Percentiles rank a stretch among this genome's conserved stretches.
Conservation (phyloP, 1,284 basidiomycete species). For the Naganishia sp. region DNA sequence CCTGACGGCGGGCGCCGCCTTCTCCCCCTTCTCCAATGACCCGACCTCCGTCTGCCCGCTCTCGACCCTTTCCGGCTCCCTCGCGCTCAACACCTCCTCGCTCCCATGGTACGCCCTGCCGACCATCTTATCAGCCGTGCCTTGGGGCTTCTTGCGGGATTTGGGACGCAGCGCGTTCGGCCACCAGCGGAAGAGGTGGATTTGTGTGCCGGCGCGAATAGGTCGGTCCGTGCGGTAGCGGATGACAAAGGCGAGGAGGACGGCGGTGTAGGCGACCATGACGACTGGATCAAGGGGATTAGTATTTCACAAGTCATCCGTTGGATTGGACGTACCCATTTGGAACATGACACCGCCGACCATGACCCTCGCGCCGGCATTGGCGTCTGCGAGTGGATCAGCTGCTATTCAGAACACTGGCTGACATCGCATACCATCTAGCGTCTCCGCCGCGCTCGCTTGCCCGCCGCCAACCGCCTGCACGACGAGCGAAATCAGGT, state of each 20-base stretch:
- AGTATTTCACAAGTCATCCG: neutral
- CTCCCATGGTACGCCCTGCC: conserved; percentile 1
- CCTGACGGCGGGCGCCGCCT: neutral
- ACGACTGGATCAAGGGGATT: conserved; percentile 34
- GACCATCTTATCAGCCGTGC: neutral
- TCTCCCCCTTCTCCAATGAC: conserved; percentile 8
- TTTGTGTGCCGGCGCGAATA: conserved; percentile 27
- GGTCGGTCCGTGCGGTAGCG: conserved; percentile 38
- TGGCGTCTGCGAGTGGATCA: neutral
- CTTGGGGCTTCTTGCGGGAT: neutral
- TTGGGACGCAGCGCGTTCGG: conserved; percentile 15
- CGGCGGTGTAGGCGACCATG: conserved; percentile 44
- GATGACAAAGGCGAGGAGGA: conserved; percentile 42
- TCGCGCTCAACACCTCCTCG: neutral
- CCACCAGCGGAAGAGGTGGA: conserved; percentile 35
- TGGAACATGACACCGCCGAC: conserved; percentile 44
- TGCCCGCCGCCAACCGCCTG: conserved; percentile 50
- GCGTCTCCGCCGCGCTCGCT: conserved; percentile 37
- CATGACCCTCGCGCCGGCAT: conserved; percentile 34
- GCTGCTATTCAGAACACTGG: neutral
- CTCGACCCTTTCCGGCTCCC: neutral
- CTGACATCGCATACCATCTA: conserved; percentile 35
- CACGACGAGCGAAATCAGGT: conserved; percentile 47
- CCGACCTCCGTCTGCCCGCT: neutral
- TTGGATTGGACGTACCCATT: conserved; percentile 30